phyloP scores from a whole-genome alignment of 176 grass and related monocot genomes.

The Carex littledalei region DNA sequence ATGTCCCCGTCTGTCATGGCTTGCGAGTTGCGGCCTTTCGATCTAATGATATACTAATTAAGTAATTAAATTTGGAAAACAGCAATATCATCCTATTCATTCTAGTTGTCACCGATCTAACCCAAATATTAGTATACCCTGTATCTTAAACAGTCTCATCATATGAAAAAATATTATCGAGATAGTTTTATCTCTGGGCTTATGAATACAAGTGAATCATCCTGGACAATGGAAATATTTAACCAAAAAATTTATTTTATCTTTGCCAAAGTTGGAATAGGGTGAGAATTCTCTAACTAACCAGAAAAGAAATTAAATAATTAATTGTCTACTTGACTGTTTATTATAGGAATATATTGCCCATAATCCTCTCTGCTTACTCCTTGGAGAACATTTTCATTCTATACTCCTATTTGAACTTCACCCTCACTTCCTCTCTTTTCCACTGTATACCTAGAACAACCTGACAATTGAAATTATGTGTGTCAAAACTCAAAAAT shows the following conservation, averaged over 20 bases:
- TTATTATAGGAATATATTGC: background rate
- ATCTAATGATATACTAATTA: background rate
- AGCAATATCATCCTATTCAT: background rate
- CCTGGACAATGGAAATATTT: background rate
- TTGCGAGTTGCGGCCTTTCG: background rate
- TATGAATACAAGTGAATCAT: background rate
- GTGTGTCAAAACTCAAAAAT: background rate
- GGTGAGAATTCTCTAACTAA: background rate
- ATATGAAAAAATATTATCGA: background rate
- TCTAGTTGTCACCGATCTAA: background rate
- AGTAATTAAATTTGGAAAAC: background rate
- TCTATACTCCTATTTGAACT: background rate
- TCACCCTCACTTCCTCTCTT: background rate
- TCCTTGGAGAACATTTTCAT: background rate
- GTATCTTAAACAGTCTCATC: background rate
- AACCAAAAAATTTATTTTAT: background rate
- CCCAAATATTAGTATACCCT: background rate
- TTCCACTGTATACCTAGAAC: background rate
- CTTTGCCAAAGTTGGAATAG: background rate
- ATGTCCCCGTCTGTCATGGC: background rate
- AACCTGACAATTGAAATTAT: slow-evolving; percentile 2
- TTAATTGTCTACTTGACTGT: background rate
- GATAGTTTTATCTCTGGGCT: background rate
- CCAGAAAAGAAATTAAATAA: background rate
- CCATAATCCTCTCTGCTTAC: background rate